Evolutionary conservation across 1,284 basidiomycete species (phyloP).

Genomic region (Leccinum solheimii): DNA sequence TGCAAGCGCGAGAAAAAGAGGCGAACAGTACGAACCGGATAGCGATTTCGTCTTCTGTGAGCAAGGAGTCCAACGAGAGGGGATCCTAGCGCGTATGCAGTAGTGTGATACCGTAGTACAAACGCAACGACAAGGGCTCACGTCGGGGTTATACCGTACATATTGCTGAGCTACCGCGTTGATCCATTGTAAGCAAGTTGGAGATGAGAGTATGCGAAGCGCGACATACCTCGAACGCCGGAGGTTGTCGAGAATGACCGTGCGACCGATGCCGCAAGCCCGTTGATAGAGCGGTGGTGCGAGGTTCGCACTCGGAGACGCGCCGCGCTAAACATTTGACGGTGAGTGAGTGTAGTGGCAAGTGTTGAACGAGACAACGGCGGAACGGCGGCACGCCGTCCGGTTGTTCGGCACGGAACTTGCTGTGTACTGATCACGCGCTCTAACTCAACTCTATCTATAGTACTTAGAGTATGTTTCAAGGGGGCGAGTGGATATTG

Average conservation of each 20-base stretch:
- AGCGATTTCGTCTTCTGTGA: constrained; percentile 90
- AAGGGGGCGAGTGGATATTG: neutral
- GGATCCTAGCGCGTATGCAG: constrained; percentile 58
- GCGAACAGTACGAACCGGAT: constrained; percentile 61
- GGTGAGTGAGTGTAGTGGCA: neutral
- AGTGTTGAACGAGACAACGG: neutral
- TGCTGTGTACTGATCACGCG: neutral
- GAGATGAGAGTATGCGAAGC: neutral
- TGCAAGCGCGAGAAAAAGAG: neutral
- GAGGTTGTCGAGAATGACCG: constrained; percentile 26
- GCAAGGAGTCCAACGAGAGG: constrained; percentile 68
- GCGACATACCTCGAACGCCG: constrained; percentile 18
- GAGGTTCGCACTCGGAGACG: constrained; percentile 9
- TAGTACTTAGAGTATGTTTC: neutral
- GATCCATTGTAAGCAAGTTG: constrained; percentile 1
- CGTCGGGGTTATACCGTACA: constrained; percentile 24
- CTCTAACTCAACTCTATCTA: neutral
- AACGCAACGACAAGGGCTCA: constrained; percentile 30
- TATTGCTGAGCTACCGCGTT: constrained; percentile 22
- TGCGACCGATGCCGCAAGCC: constrained; percentile 7
- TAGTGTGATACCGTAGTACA: constrained; percentile 1
- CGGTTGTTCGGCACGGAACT: constrained; percentile 20
- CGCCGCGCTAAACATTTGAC: constrained; percentile 1
- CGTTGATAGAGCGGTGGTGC: constrained; percentile 10
- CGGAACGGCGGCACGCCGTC: neutral